Conservation (phyloP, 2,329 filamentous ascomycete genomes). For the Microthyrium microscopicum region DNA sequence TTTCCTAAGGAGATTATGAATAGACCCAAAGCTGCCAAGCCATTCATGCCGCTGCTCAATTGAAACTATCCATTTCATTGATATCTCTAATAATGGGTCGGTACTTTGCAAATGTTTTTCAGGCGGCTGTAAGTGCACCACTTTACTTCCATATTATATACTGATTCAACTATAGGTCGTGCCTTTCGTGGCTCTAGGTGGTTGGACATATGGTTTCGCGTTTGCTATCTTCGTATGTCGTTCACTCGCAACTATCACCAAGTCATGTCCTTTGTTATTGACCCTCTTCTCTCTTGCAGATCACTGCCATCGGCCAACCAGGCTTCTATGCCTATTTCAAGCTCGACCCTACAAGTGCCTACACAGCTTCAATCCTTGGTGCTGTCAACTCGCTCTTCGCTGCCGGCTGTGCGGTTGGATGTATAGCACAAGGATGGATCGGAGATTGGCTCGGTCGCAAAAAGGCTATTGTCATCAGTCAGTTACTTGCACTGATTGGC, state of each 20-base stretch:
- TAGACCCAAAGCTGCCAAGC: no score
- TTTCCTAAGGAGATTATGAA: no score
- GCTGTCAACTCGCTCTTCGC: constrained; percentile 6
- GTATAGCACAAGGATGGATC: not conserved
- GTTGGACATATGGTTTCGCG: constrained; percentile 4
- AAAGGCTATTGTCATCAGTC: not conserved
- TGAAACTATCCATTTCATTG: no score
- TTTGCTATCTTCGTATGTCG: not conserved
- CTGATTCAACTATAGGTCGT: no score
- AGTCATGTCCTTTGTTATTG: not conserved
- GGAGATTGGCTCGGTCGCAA: constrained; percentile 2
- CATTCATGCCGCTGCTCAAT: no score
- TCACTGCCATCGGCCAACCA: constrained; percentile 2
- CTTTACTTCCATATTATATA: no score
- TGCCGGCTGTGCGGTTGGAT: constrained; percentile 2
- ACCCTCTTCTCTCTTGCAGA: no score
- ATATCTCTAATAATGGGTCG: no score
- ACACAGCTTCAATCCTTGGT: constrained; percentile 1
- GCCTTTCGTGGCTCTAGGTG: constrained; percentile 1
- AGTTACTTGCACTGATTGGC: not conserved
- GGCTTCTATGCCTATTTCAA: constrained; percentile 6
- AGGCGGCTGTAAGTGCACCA: no score
- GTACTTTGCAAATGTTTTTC: no score
- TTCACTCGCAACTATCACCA: not conserved
- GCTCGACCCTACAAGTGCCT: not conserved